Evolutionary conservation across 179 eudicot species (phyloP).

Genomic region (Dionaea muscipula): DNA sequence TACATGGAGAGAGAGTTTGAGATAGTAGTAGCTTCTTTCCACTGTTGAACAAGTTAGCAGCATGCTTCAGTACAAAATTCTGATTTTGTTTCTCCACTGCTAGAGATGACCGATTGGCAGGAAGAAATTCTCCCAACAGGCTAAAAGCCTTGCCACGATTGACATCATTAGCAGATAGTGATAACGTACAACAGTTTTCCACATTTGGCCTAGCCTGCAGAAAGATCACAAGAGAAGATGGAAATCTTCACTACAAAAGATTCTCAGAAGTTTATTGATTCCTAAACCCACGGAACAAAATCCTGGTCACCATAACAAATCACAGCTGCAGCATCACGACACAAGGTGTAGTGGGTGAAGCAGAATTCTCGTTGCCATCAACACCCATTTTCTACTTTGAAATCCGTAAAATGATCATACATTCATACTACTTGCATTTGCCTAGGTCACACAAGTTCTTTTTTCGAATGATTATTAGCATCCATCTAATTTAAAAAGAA

Average conservation of each 20-base stretch:
- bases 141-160: slow-evolving; percentile 20
- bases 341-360: too few relatives aligned
- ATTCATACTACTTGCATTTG: too few relatives aligned
- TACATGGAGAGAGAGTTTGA: slow-evolving; percentile 13
- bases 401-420: too few relatives aligned
- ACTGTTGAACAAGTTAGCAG: slow-evolving; percentile 18
- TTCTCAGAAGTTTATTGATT: too few relatives aligned
- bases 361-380: too few relatives aligned
- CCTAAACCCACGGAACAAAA: too few relatives aligned
- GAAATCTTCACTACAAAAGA: slow-evolving; percentile 3
- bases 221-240: slow-evolving; percentile 12
- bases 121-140: slow-evolving; percentile 36
- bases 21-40: slow-evolving; percentile 18
- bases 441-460: too few relatives aligned
- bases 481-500: too few relatives aligned
- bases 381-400: too few relatives aligned
- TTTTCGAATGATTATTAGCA: too few relatives aligned
- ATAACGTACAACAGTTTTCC: slow-evolving; percentile 21
- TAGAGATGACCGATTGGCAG: slow-evolving; percentile 69
- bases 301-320: too few relatives aligned
- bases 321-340: too few relatives aligned
- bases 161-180: slow-evolving; percentile 21
- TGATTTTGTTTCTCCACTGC: slow-evolving; percentile 22
- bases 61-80: slow-evolving; percentile 19
- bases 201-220: slow-evolving; percentile 32